Base-by-base conservation (phyloP, 1,284 basidiomycete species). In the Boletellus deceptivus region DNA sequence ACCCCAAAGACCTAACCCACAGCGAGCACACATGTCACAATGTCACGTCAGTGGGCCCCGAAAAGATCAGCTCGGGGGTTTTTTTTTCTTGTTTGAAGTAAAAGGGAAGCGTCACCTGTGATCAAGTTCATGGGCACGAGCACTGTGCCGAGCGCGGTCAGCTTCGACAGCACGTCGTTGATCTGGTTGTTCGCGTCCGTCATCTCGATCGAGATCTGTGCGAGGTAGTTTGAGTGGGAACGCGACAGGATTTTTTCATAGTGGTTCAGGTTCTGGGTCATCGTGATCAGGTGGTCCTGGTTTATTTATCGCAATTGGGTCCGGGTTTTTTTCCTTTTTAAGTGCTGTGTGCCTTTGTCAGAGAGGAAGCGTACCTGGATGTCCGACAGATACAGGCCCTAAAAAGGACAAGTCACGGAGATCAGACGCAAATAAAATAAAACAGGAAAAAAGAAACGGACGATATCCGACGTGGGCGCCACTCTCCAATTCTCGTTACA, bases 171-270 rank as follows among this genome's bases (percentile, higher is more conserved):
- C 4, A 99, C 96, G 68, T 99, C 95, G 73, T 99, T 99, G 75
- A 98, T 99, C 74, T 98, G 95, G 71, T 99, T 99, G 75, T 99
- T 99, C 48, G 97, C 97, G 65, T 99, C 96, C 29, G 96, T 98
- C 94, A 97, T 98, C 74, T 98, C 95, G 71, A 98, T 97, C 37
- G 91, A 95, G 61, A 98, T 98, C 65, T 98, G 95, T 2, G 95
- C 95, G 48, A 98, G 86, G 73, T 98, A 99, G 70, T 99, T 99
- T n/a, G 94, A 98, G 72, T 99, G 96, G 38, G 96, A 98, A 27
- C 96, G 86, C 2, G 95, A 98, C 8, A 99, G 79, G 68, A 99
- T 99, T 78, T 98, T 99, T 70, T 98, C 95, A 75, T 98, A 98
- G 72, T 98, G 95, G 70, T 97, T 98, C 77, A 98, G 70, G 69